Evolutionary conservation across 768 basidiomycete genomes (phyloP).

Genomic region (Wakefieldia striispora): DNA sequence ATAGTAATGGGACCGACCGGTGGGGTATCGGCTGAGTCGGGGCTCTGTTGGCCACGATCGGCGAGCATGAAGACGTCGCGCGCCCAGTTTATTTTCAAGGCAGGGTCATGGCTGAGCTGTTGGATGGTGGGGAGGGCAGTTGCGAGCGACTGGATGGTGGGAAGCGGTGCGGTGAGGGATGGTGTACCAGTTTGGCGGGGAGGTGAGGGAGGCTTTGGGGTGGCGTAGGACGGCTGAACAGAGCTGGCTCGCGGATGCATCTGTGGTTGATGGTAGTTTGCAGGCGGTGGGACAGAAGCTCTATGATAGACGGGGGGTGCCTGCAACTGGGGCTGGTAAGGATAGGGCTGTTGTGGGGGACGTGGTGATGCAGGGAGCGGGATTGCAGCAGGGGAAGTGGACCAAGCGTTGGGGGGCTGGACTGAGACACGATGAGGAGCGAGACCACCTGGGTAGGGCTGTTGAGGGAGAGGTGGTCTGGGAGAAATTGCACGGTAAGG

Average conservation of each 20-base stretch:
- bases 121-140: constrained; percentile 52
- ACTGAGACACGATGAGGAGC: constrained; percentile 17
- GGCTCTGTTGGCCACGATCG: constrained; percentile 47
- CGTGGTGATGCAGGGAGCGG: constrained; percentile 22
- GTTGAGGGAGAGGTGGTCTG: constrained; percentile 22
- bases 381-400: constrained; percentile 14
- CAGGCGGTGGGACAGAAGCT: constrained; percentile 21
- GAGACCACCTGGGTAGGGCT: constrained; percentile 19
- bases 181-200: constrained; percentile 32
- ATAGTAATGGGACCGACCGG: constrained; percentile 52
- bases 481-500: constrained; percentile 23
- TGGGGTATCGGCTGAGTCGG: constrained; percentile 37
- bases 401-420: constrained; percentile 23
- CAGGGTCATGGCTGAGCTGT: constrained; percentile 53
- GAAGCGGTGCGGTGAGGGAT: constrained; percentile 65
- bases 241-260: constrained; percentile 20
- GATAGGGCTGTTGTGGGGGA: constrained; percentile 16
- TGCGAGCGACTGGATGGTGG: constrained; percentile 58
- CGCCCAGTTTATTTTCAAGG: constrained; percentile 70
- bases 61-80: constrained; percentile 81
- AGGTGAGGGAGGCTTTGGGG: constrained; percentile 25
- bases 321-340: constrained; percentile 21
- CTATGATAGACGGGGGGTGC: constrained; percentile 21
- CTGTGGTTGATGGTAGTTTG: constrained; percentile 23
- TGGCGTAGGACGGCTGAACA: constrained; percentile 14